Evolutionary conservation across 2,329 filamentous ascomycete genomes (phyloP), one percentile per base, ranked within the genome.

Genomic region (Fusarium sp.): DNA sequence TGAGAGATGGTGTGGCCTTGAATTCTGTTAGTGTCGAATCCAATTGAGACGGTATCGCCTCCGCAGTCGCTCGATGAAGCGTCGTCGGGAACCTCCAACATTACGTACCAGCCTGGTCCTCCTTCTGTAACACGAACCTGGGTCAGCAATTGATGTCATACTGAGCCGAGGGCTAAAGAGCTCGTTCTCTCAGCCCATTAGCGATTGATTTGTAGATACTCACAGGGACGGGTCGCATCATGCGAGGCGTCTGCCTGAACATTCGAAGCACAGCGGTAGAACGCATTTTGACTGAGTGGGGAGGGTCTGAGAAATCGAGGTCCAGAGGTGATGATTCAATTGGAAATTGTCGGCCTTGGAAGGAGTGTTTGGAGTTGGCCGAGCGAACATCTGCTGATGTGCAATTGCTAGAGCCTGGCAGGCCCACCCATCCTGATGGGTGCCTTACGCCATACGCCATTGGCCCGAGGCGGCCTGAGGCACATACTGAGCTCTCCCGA

Each of bases 1-100:
- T 98, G 96, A 72, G 95, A 97, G 82, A 98, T 89, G 76, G 95
- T 97, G 85, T 98, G 96, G 79, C 93, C 96, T 99, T 70, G 58
- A 43, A 66, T 72, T 48, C 70, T 71, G 72, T 71, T 69, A 70
- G 69, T 70, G 42, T 41, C 39, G 40, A 48, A 47, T 36, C 59
- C 58, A 51, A 71, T 72, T 72, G 70, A 60, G 35, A 45, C 15
- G 23, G 40, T 52, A 55, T 51, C 51, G 40, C 63, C 39, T 51
- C 50, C 37, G 37, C 43, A 45, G 63, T 61, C 48, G 45, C 43
- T 48, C 47, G 50, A 60, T 60, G 39, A 54, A 61, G 58, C 42
- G 31, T 66, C 46, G 52, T 57, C 25, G 54, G 40, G 47, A 53
- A 48, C 43, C 55, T 56, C 39, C 35, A 45, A 58, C 31, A 23